phyloP scores from a whole-genome alignment of 2,329 filamentous ascomycete species.

The Diplodia mutila region DNA sequence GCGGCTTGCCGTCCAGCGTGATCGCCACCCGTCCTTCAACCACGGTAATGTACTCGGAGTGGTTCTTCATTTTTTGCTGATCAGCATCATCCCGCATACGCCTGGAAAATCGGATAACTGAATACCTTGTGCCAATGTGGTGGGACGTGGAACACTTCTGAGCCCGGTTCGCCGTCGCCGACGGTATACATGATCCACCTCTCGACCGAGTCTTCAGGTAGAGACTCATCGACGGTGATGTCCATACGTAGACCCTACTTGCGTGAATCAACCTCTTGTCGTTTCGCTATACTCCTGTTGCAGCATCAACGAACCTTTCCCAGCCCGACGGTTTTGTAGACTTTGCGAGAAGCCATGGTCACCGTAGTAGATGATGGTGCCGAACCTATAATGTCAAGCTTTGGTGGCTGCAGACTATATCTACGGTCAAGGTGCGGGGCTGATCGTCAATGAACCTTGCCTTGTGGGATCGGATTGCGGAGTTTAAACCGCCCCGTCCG shows the following conservation, averaged over 20 bases:
- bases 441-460: not conserved
- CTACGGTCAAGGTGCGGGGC: not conserved
- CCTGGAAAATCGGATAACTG: not conserved
- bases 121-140: constrained; percentile 9
- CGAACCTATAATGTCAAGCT: not conserved
- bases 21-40: not conserved
- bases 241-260: not conserved
- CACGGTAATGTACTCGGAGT: constrained; percentile 1
- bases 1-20: not conserved
- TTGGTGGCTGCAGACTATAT: not conserved
- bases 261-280: not conserved
- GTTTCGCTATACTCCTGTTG: too few relatives aligned
- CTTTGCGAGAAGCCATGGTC: not conserved
- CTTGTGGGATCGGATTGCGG: not conserved
- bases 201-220: not conserved
- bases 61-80: not conserved
- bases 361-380: not conserved
- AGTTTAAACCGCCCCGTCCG: not conserved
- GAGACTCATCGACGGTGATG: not conserved
- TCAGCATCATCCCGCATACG: not conserved
- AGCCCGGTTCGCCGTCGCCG: not conserved
- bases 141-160: not conserved
- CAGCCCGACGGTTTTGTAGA: not conserved
- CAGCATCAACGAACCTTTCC: not conserved
- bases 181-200: not conserved